Evolutionary conservation across 148 eudicot species (phyloP).

Genomic region (Hydrangea macrophylla): DNA sequence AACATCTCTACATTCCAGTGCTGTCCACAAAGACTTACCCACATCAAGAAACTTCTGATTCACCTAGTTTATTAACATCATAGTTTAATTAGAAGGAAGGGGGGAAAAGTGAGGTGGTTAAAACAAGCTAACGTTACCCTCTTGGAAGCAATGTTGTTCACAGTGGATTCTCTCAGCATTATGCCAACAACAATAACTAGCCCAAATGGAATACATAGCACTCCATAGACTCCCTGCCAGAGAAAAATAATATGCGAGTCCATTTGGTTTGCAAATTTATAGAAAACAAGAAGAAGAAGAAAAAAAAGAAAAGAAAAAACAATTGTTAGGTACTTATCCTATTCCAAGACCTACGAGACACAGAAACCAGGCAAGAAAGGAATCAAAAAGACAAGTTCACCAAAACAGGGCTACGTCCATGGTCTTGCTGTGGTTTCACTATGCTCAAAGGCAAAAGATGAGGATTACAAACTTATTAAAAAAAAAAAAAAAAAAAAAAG

Average conservation of each 20-base stretch:
- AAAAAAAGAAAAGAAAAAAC: no score
- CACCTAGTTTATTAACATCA: conserved; percentile 21
- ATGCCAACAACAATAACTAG: conserved; percentile 31
- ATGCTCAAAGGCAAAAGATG: no score
- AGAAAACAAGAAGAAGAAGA: no score
- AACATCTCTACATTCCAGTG: conserved; percentile 22
- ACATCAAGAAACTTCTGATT: conserved; percentile 32
- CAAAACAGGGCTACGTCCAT: no score
- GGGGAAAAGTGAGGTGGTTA: not conserved
- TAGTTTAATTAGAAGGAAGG: conserved; percentile 5
- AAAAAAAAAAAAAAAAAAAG: no score
- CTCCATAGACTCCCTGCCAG: conserved; percentile 34
- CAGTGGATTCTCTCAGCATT: conserved; percentile 23
- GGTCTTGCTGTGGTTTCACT: no score
- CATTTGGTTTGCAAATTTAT: no score
- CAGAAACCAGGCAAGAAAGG: no score
- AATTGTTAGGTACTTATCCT: no score
- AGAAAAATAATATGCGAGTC: not conserved
- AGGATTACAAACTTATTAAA: no score
- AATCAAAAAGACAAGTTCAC: no score
- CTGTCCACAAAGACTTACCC: conserved; percentile 23
- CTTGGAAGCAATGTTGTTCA: conserved; percentile 20
- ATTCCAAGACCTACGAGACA: no score
- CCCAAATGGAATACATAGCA: conserved; percentile 26
- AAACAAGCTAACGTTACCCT: conserved; percentile 26